Evolutionary conservation across 1,139 yeast species (phyloP), one percentile per base, ranked within the genome.

Genomic region (Zygosaccharomyces sapae): DNA sequence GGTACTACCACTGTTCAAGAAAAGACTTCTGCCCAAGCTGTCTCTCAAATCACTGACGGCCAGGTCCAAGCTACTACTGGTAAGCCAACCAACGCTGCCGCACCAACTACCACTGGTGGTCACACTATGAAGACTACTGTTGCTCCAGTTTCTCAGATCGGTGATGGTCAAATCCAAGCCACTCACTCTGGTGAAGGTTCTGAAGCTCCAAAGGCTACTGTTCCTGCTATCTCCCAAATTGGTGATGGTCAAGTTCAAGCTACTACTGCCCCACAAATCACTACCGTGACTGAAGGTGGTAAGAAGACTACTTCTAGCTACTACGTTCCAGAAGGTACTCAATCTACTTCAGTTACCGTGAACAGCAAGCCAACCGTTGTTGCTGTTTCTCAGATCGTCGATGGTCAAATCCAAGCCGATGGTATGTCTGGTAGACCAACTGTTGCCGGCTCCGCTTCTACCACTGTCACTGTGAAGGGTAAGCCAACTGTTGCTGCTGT

Each of bases 121-220:
- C 24, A 70, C 80, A 4, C 44, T 45, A 48, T 61, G 49, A 65
- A 64, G 51, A 41, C 63, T 38, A 62, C 72, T 29, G 73, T 71
- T 38, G 67, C 70, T 25, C 75, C 72, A 36, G 72, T 74, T 43
- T 65, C 76, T 37, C 84, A 80, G 67, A 79, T 79, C 49, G 71
- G 73, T 51, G 84, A 80, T 55, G 85, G 85, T 58, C 85, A 80
- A 70, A 70, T 79, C 55, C 85, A 79, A 68, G 80, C 77, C 51
- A 71, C 76, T 56, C 71, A 80, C 45, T 62, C 75, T 48, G 53
- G 70, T 27, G 56, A 59, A 31, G 53, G 66, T 27, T 57, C 59
- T 35, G 57, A 69, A 52, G 67, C 77, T 44, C 54, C 63, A 27
- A 62, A 38, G 68, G 52, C 57, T 54, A 65, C 72, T 61, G 62